These are phyloP conservation scores for Verticillium klebahnii DNA, from an alignment of 2,329 filamentous ascomycete genomes.

Conservation along the genomic window DNA sequence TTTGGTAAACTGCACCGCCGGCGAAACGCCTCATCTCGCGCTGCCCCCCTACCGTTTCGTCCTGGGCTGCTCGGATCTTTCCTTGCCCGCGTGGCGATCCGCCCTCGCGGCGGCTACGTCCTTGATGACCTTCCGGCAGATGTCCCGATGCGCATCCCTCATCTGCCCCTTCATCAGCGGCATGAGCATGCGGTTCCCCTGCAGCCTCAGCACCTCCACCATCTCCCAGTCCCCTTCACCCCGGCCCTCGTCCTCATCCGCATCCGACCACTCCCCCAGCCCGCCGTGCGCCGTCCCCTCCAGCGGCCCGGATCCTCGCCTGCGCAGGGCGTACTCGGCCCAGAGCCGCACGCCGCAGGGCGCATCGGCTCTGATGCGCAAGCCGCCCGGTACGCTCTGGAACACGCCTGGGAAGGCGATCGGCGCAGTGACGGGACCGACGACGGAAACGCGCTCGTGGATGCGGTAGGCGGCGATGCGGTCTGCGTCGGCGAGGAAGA, in stretches of 20 bases:
- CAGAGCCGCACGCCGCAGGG: conserved; percentile 37
- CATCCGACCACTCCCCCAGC: conserved; percentile 8
- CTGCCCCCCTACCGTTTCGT: no score
- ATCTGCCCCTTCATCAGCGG: conserved; percentile 26
- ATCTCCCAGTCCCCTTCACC: conserved; percentile 24
- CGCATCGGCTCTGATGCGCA: conserved; percentile 38
- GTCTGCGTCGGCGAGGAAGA: conserved; percentile 30
- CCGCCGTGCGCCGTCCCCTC: background rate
- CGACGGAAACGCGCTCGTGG: conserved; percentile 26
- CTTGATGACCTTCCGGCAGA: conserved; percentile 25
- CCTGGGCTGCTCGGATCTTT: no score
- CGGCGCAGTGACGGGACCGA: conserved; percentile 34
- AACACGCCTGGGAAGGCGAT: conserved; percentile 38
- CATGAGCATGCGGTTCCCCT: conserved; percentile 29
- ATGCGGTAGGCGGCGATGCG: conserved; percentile 27
- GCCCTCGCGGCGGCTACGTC: conserved; percentile 14
- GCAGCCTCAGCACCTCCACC: conserved; percentile 24
- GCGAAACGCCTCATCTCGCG: no score
- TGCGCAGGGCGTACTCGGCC: conserved; percentile 26
- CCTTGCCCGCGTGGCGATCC: no score
- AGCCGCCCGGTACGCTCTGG: conserved; percentile 33
- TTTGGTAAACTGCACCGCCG: no score
- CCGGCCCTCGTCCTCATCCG: conserved; percentile 4
- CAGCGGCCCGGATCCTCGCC: conserved; percentile 5
- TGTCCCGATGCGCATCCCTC: conserved; percentile 21